Evolutionary conservation across 2,329 filamentous ascomycete species (phyloP), one percentile per base, ranked within the genome.

Genomic region (Talaromyces piceae): DNA sequence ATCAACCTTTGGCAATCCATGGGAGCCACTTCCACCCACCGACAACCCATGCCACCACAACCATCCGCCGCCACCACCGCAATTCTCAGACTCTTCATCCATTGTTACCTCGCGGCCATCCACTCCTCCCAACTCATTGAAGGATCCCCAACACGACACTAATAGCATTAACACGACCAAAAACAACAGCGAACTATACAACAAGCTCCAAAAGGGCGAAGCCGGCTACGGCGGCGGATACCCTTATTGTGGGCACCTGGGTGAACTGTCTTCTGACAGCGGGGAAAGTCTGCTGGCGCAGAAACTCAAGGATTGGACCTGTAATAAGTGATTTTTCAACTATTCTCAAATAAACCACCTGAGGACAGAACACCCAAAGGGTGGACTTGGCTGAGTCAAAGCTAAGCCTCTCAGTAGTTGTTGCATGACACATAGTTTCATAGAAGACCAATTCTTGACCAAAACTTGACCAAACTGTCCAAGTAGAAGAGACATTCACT

Each of bases 261-360:
- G 69, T 1, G 75, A 37, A 37, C n/a, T 18, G n/a, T 25, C 22
- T 23, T 45, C 51, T n/a, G 49, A 79, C 3, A 70, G 69, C 1
- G 75, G 79, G 4, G 84, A 88, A 59, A 81, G 87, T 2, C 67
- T 93, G 13, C 71, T 93, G 13, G 87, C 87, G 9, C 82, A 82
- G 63, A 78, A 82, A 51, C 70, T 91, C 41, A 78, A 57, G 79
- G 81, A 5, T 69, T 88, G 5, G 85, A 82, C 31, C 70, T 77
- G 11, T 69, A 75, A 41, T 20, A 37, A 37, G 33, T 37, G 33
- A 37, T 20, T 37, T n/a, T n/a, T n/a, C n/a, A n/a, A n/a, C n/a
- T n/a, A n/a, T n/a, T n/a, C n/a, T n/a, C n/a, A n/a, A n/a, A n/a
- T n/a, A n/a, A n/a, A n/a, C n/a, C n/a, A n/a, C n/a, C n/a, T n/a